Evolutionary conservation across 2,329 filamentous ascomycete genomes (phyloP), one percentile per base, ranked within the genome.

Genomic region (Alternaria sp.): DNA sequence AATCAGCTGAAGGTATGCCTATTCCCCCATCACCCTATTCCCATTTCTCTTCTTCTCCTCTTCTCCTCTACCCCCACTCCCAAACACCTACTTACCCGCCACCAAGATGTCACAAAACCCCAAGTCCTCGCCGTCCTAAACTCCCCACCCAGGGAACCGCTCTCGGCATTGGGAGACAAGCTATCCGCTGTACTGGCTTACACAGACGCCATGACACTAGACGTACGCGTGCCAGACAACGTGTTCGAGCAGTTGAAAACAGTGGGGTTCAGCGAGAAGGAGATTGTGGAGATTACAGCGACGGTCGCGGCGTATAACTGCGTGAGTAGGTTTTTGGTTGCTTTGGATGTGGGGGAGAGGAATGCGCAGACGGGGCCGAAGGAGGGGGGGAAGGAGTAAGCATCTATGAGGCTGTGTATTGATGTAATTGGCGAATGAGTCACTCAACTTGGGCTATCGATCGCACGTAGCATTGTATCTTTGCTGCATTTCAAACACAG

Each of bases 291-390:
- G 82, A 86, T 96, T 66, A 94, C 91, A 47, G 88, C 91, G 30
- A 94, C 91, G 21, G 87, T 93, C 59, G 91, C 91, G 12, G 89
- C 88, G 58, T 96, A 96, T 78, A 96, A 96, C 77, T 94, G 91
- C 75, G 92, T 96, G 15, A 93, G 91, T 77, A 86, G 93, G 28
- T 94, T 96, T 71, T 79, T 96, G 69, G 92, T 96, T 19, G 93
- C 93, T 13, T 79, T 97, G 59, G 90, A 96, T 81, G 91, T 84
- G 12, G 82, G 83, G 0, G 83, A 84, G 72, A 78, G 77, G 68
- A 81, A 80, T 66, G 67, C 46, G 25, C 64, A 73, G 65, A 57
- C 59, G 12, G 70, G 67, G 4, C 71, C 73, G n/a, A 63, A 40
- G 19, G 68, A 68, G 12, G 66, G 66, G 9, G 64, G 58, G 13